Base-by-base conservation (phyloP, 176 grass and related monocot genomes). In the Raddia guianensis region DNA sequence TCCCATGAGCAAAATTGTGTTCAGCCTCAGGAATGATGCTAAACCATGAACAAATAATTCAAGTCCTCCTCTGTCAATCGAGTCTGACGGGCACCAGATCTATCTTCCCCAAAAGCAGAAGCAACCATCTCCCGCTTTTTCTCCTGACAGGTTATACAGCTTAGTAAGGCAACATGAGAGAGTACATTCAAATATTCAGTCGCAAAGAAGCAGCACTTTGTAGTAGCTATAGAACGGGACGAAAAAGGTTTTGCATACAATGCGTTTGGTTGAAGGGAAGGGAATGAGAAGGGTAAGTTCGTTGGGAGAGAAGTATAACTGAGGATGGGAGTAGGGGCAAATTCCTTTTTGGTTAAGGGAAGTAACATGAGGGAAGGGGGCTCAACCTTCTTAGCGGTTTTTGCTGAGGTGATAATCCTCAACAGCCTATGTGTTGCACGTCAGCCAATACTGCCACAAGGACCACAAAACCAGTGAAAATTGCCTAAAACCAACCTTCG, bases 101-200 rank as follows among this genome's bases (percentile, higher is more conserved):
- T 90, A 80, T 96, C 97, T 70, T 95, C 93, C 8, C 97, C 97
- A 86, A 99, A 99, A 42, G 97, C 97, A 71, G 90, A 93, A 51
- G 97, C 87, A 71, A 99, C 97, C 97, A 99, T 99, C 77, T 95
- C 97, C 42, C 97, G 86, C 47, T 99, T 99, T 70, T 95, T 99
- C 74, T 95, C 86, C 97, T 99, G 92, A 81, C 43, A 74, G 20
- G 59, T 68, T 49, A 6, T 45, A 68, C 47, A 76, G 8, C 19
- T 57, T 89, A 81, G 65, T 34, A 65, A 32, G 79, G 70, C 65
- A 63, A 18, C 27, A 74, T 67, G 33, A 72, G 42, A 65, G 0
- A 46, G 8, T 76, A 57, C 16, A 83, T 49, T n/a, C 14, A 61
- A 56, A 78, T 57, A 63, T 8, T 82, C 45, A 49, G 5, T 11